phyloP scores from a whole-genome alignment of 257 asterid species.

The Przewalskia tangutica region DNA sequence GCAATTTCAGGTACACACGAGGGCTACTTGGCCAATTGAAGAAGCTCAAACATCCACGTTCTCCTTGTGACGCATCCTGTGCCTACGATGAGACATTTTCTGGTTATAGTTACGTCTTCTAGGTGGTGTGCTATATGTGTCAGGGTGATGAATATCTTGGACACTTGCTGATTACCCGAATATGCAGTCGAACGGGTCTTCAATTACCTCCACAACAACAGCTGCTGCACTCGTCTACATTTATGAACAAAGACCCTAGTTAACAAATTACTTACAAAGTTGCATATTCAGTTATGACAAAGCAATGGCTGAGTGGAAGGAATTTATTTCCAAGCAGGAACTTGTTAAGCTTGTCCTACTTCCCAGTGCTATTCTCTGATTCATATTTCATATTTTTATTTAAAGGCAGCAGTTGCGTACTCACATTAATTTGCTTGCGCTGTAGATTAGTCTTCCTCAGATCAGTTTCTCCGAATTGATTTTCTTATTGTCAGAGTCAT shows the following conservation, averaged over 20 bases:
- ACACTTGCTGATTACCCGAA: slow-evolving; percentile 35
- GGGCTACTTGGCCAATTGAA: slow-evolving; percentile 1
- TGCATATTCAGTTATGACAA: neutral
- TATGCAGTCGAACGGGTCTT: slow-evolving; percentile 53
- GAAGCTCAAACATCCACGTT: slow-evolving; percentile 30
- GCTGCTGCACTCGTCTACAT: slow-evolving; percentile 27
- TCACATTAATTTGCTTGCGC: slow-evolving; percentile 30
- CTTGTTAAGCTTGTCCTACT: neutral
- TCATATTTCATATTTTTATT: neutral
- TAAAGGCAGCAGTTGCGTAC: slow-evolving; percentile 12
- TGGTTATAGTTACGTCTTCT: slow-evolving; percentile 27
- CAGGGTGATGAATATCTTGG: slow-evolving; percentile 21
- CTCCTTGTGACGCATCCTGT: slow-evolving; percentile 31
- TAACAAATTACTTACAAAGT: neutral
- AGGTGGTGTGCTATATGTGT: slow-evolving; percentile 9
- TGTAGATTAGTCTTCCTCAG: slow-evolving; percentile 19
- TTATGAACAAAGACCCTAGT: neutral
- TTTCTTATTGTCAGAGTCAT: slow-evolving; percentile 4
- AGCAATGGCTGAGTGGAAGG: neutral
- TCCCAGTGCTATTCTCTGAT: neutral
- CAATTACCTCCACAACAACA: slow-evolving; percentile 1
- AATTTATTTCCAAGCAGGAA: neutral
- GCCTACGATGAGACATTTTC: slow-evolving; percentile 48
- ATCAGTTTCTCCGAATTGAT: slow-evolving; percentile 15
- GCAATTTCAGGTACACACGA: neutral